phyloP scores from a whole-genome alignment of 495 filamentous ascomycete genomes.

The Penicillium coffeae region DNA sequence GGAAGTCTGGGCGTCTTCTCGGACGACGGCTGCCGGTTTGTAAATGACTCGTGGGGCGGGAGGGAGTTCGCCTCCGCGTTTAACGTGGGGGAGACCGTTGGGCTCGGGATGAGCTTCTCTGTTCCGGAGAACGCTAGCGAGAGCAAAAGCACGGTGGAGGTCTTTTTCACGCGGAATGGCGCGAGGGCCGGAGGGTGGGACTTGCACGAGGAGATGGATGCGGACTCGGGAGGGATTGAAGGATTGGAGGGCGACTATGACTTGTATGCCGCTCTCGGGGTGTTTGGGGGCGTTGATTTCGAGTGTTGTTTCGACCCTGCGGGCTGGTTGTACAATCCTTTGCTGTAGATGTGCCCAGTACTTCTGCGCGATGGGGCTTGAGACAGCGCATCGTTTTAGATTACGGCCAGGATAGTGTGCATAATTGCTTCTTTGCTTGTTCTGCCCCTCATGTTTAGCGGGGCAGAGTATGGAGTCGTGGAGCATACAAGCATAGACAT shows the following conservation, averaged over 20 bases:
- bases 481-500: too few relatives aligned
- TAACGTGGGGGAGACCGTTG: constrained; percentile 51
- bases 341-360: background rate
- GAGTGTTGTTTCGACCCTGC: constrained; percentile 61
- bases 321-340: constrained; percentile 40
- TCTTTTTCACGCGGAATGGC: constrained; percentile 80
- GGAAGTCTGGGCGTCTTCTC: constrained; percentile 82
- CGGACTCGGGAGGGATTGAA: constrained; percentile 57
- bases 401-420: too few relatives aligned
- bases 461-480: too few relatives aligned
- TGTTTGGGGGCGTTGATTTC: constrained; percentile 68
- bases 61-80: constrained; percentile 63
- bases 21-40: constrained; percentile 83
- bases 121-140: constrained; percentile 21
- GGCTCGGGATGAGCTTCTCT: constrained; percentile 68
- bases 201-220: constrained; percentile 79
- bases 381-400: too few relatives aligned
- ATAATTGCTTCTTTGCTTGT: too few relatives aligned
- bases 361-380: background rate
- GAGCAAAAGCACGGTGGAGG: constrained; percentile 44
- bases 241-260: constrained; percentile 81
- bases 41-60: constrained; percentile 84
- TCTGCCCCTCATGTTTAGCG: too few relatives aligned
- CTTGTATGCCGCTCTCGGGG: constrained; percentile 74
- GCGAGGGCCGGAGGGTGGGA: constrained; percentile 64